Conservation (phyloP, 2,329 filamentous ascomycete species). For the Paraphoma sp. region DNA sequence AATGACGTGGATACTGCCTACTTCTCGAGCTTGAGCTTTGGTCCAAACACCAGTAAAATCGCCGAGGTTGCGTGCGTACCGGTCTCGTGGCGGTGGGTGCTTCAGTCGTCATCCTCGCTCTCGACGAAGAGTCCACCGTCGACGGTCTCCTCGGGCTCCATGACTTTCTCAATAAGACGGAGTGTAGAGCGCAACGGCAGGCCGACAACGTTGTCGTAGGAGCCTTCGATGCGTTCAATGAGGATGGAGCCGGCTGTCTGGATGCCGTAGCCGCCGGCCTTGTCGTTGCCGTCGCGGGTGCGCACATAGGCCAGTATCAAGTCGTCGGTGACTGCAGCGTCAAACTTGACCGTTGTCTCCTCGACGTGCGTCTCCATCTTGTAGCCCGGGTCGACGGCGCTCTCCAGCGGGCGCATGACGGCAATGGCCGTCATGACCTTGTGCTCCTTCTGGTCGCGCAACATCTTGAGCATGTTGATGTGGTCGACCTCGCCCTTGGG, state of each 20-base stretch:
- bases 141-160: slow-evolving; percentile 67
- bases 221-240: slow-evolving; percentile 87
- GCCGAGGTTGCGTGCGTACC: no score
- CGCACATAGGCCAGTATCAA: slow-evolving; percentile 79
- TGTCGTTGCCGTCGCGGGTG: slow-evolving; percentile 92
- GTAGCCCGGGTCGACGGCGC: slow-evolving; percentile 85
- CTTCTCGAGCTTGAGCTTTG: no score
- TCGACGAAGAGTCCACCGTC: slow-evolving; percentile 49
- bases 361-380: slow-evolving; percentile 81
- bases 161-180: slow-evolving; percentile 85
- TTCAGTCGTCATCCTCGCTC: slow-evolving; percentile 1
- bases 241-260: slow-evolving; percentile 88
- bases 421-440: slow-evolving; percentile 86
- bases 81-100: not conserved
- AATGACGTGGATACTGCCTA: no score
- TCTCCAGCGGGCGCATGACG: slow-evolving; percentile 81
- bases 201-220: slow-evolving; percentile 93
- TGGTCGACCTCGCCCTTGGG: slow-evolving; percentile 83
- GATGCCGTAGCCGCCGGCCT: slow-evolving; percentile 94
- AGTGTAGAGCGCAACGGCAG: slow-evolving; percentile 81
- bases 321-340: slow-evolving; percentile 74
- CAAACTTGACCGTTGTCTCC: slow-evolving; percentile 91
- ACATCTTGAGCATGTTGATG: slow-evolving; percentile 78
- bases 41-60: no score
- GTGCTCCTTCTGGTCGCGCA: slow-evolving; percentile 79